phyloP scores from a whole-genome alignment of 257 asterid genomes.

The Voacanga thouarsii region DNA sequence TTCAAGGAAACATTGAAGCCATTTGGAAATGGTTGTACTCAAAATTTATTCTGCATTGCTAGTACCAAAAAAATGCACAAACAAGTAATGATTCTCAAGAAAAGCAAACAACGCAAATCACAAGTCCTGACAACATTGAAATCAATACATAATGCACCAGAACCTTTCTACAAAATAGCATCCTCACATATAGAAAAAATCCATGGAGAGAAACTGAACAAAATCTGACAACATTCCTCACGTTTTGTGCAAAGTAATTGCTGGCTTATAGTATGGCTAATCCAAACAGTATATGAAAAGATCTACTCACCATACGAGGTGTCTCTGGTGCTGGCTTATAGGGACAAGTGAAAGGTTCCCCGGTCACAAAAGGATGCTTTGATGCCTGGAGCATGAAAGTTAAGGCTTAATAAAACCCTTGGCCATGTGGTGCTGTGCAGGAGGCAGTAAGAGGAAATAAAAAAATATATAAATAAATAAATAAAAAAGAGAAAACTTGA shows the following conservation, averaged over 20 bases:
- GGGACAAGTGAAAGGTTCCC: slow-evolving; percentile 90
- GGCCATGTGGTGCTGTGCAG: not conserved
- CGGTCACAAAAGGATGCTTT: slow-evolving; percentile 97
- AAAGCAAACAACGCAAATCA: not conserved
- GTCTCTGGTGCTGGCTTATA: slow-evolving; percentile 87
- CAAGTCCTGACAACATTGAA: not conserved
- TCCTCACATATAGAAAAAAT: not conserved
- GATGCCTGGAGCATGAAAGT: slow-evolving; percentile 60
- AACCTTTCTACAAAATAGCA: not conserved
- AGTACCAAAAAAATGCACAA: not conserved
- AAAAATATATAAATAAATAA: not conserved
- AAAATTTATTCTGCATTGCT: not conserved
- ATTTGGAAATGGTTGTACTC: not conserved
- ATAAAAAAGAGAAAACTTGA: not conserved
- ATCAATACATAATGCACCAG: not conserved
- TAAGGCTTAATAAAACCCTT: slow-evolving; percentile 2
- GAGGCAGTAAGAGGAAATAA: not conserved
- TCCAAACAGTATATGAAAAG: slow-evolving; percentile 1
- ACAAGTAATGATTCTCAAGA: not conserved
- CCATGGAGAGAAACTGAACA: slow-evolving; percentile 1
- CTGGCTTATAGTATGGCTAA: not conserved
- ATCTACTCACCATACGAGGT: slow-evolving; percentile 77
- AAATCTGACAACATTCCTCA: not conserved
- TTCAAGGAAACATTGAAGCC: not conserved
- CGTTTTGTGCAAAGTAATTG: not conserved